Conservation (phyloP, 768 basidiomycete species). For the Glaciozyma antarctica region DNA sequence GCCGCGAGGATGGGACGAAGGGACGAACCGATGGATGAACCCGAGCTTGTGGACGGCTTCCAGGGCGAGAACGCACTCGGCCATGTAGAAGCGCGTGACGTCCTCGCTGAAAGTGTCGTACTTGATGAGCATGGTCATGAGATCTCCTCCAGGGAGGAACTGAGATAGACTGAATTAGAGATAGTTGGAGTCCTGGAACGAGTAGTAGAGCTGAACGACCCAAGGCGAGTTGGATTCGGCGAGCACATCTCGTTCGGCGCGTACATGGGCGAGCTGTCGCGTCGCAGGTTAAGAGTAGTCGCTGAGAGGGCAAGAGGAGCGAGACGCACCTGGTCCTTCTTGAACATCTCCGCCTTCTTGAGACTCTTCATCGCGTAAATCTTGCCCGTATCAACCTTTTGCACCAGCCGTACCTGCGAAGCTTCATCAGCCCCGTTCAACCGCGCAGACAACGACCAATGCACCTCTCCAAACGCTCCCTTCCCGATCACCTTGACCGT, state of each 20-base stretch:
- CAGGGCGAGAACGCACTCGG: slow-evolving; percentile 95
- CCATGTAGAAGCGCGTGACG: slow-evolving; percentile 95
- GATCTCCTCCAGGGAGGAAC: slow-evolving; percentile 92
- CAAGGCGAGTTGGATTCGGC: slow-evolving; percentile 90
- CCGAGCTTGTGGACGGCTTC: slow-evolving; percentile 95
- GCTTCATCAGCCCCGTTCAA: not conserved
- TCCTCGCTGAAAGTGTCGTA: slow-evolving; percentile 99
- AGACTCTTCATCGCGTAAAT: slow-evolving; percentile 99
- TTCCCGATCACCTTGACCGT: slow-evolving; percentile 99
- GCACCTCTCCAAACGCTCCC: slow-evolving; percentile 93
- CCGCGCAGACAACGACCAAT: slow-evolving; percentile 32
- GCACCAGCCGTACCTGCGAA: slow-evolving; percentile 73
- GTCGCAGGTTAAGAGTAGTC: not conserved
- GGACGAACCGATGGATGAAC: slow-evolving; percentile 83
- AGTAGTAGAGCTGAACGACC: slow-evolving; percentile 95
- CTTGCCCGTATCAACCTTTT: slow-evolving; percentile 92
- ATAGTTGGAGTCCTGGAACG: slow-evolving; percentile 88
- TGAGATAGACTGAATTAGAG: slow-evolving; percentile 95
- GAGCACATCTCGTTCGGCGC: slow-evolving; percentile 91
- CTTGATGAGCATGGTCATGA: slow-evolving; percentile 99
- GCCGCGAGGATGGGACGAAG: not conserved
- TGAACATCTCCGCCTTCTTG: slow-evolving; percentile 96
- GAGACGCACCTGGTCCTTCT: slow-evolving; percentile 80
- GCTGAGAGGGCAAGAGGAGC: no score
- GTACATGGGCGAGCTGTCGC: slow-evolving; percentile 81